Evolutionary conservation across 768 basidiomycete species (phyloP), one percentile per base, ranked within the genome.

Genomic region (Podaxis sp.): DNA sequence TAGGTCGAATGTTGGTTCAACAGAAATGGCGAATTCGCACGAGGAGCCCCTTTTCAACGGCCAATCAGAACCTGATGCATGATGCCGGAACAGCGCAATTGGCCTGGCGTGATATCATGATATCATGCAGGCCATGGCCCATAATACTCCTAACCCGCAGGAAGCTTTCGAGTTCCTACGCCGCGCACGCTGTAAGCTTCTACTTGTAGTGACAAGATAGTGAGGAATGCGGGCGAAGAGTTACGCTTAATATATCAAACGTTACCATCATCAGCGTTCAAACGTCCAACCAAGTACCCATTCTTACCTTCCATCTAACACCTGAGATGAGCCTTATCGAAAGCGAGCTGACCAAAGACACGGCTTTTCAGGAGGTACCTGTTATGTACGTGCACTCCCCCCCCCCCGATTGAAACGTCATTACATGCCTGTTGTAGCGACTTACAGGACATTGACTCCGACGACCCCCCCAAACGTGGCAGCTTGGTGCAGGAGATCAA

Each of bases 401-500:
- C 33, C 13, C 26, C 33, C 13, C n/a, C 60, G 17, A 17, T 20
- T 15, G 24, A 60, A 11, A 15, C 20, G 8, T 17, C n/a, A n/a
- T 13, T 3, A 20, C 48, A 28, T 56, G 37, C 37, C 17, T 50
- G 20, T 20, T 63, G 56, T 67, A 84, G 84, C 54, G 83, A 87
- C 67, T 69, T 88, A 30, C 68, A 73, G 26, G 66, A 75, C 60
- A 73, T 84, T 22, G 62, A 68, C 12, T 78, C 70, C 52, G 65
- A 73, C 2, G 80, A 85, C 58, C 67, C 78, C 0, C 63, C 33
- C 1, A 71, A 75, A 24, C 80, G 83, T 46, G 69, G 71, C 56
- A 73, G 70, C 1, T 73, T 94, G 1, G 90, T 86, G 0, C 69
- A 75, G 24, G 74, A 84, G 65, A 82, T 95, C 48, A 80, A 88